Conservation (phyloP, 1,139 yeast species). For the Yamadazyma buinensis region DNA sequence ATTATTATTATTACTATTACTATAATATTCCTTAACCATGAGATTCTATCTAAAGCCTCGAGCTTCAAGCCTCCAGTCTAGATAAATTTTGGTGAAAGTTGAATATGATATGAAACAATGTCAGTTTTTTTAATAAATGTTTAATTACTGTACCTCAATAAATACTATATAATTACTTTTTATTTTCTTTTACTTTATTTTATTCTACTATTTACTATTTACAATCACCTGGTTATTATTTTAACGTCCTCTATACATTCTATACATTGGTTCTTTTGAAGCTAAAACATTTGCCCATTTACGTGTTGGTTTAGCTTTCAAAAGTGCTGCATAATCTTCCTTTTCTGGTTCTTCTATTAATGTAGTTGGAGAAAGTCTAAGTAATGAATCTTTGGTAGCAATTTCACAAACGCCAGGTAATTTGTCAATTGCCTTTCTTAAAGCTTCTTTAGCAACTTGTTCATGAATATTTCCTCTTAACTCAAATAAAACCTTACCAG, state of each 20-base stretch:
- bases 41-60: no score
- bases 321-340: conserved; percentile 52
- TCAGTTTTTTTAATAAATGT: no score
- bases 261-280: conserved; percentile 49
- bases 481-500: conserved; percentile 91
- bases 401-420: conserved; percentile 92
- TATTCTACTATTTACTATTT: conserved; percentile 3
- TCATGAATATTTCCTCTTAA: conserved; percentile 80
- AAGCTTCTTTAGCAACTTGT: conserved; percentile 84
- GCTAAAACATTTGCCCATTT: conserved; percentile 48
- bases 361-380: conserved; percentile 67
- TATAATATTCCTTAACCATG: no score
- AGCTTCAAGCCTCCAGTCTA: no score
- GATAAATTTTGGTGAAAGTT: no score
- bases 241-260: conserved; percentile 55
- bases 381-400: conserved; percentile 59
- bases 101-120: no score
- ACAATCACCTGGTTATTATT: no score
- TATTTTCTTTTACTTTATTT: not conserved
- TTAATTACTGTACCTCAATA: no score
- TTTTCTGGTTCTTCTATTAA: conserved; percentile 42
- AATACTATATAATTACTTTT: no score
- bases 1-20: no score
- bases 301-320: conserved; percentile 64
- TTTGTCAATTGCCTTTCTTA: conserved; percentile 87